Percentiles rank a stretch among this genome's conserved stretches.
phyloP scores from a whole-genome alignment of 2,329 filamentous ascomycete genomes.

The Fusarium camptoceras region DNA sequence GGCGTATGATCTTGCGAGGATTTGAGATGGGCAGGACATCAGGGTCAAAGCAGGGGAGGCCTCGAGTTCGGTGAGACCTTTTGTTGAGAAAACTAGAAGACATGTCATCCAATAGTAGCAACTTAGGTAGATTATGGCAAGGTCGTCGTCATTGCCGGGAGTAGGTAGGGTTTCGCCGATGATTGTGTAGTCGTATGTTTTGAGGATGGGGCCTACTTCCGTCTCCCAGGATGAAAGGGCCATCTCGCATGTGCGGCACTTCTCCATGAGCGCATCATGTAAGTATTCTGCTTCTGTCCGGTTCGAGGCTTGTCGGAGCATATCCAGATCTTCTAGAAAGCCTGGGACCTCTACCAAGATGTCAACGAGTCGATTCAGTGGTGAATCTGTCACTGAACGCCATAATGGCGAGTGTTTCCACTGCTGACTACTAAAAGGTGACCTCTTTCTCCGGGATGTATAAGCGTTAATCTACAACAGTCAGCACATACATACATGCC shows the following conservation, averaged over 20 bases:
- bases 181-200: slow-evolving; percentile 11
- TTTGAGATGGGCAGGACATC: background rate
- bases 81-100: slow-evolving; percentile 10
- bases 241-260: background rate
- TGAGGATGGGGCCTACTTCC: background rate
- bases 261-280: rapidly evolving
- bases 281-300: background rate
- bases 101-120: slow-evolving; percentile 27
- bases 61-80: slow-evolving; percentile 19
- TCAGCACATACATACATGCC: rapidly evolving
- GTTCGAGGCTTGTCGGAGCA: background rate
- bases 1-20: slow-evolving; percentile 10
- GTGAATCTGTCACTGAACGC: slow-evolving; percentile 5
- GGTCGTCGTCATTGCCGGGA: background rate
- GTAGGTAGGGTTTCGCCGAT: background rate
- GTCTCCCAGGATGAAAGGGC: background rate
- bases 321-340: slow-evolving; percentile 2
- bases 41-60: rapidly evolving
- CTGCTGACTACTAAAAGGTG: background rate
- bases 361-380: slow-evolving; percentile 10
- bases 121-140: slow-evolving; percentile 10
- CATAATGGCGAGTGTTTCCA: slow-evolving; percentile 18
- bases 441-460: background rate
- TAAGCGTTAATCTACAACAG: background rate
- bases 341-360: slow-evolving; percentile 9